Evolutionary conservation across 163 green algal genomes (phyloP).

Genomic region (Scenedesmus sp.): DNA sequence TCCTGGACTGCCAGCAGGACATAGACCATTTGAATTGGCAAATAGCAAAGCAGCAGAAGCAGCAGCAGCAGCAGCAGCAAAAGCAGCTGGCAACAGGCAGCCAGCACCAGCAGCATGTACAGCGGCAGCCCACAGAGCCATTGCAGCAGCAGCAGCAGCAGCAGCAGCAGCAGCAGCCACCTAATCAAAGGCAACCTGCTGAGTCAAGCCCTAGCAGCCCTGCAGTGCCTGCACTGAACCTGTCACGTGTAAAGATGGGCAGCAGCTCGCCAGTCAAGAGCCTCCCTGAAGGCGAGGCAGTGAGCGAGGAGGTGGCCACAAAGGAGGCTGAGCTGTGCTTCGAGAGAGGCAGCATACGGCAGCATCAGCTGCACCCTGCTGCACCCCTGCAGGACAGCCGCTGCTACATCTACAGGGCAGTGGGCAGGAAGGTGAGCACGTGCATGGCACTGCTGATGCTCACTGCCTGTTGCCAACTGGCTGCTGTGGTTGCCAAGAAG

Average conservation of each 20-base stretch:
- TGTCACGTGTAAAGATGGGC: conserved; percentile 38
- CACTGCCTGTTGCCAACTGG: neutral
- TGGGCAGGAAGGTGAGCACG: conserved; percentile 13
- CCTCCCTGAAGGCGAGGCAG: conserved; percentile 16
- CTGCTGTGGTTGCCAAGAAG: neutral
- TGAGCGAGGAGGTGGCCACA: neutral
- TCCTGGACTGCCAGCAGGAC: neutral
- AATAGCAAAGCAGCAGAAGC: neutral
- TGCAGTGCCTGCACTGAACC: conserved; percentile 37
- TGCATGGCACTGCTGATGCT: neutral
- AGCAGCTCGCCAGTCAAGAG: conserved; percentile 6
- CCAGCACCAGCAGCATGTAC: neutral
- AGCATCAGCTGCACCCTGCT: conserved; percentile 9
- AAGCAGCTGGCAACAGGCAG: neutral
- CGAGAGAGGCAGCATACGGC: neutral
- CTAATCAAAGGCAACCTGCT: neutral
- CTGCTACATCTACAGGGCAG: conserved; percentile 54
- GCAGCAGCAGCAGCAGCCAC: neutral
- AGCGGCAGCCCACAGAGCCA: neutral
- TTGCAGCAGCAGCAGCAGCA: conserved; percentile 34
- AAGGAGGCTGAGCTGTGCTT: conserved; percentile 55
- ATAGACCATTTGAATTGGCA: neutral
- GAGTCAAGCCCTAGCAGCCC: neutral
- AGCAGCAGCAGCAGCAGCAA: conserved; percentile 14
- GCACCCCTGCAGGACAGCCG: conserved; percentile 48